phyloP scores from a whole-genome alignment of 169 alveolate genomes.

The Plasmodium knowlesi region DNA sequence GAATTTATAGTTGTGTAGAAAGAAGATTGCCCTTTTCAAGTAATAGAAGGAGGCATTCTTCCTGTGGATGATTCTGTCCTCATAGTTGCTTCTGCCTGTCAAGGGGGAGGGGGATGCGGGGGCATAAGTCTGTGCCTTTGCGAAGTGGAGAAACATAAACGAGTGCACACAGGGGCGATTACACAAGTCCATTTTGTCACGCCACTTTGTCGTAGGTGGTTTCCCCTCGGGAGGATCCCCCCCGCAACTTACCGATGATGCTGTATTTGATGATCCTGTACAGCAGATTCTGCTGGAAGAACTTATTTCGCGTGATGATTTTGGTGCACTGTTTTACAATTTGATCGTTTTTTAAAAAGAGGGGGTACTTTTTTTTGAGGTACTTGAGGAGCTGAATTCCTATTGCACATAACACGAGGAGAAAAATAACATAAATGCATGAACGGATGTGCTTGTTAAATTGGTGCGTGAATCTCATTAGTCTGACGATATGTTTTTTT shows the following conservation, averaged over 20 bases:
- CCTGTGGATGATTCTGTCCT: constrained; percentile 10
- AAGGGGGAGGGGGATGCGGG: not conserved
- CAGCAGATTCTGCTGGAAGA: constrained; percentile 18
- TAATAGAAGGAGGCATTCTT: constrained; percentile 62
- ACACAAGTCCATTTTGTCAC: not conserved
- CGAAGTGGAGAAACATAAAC: not conserved
- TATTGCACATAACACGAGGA: constrained; percentile 18
- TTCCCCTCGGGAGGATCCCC: not conserved
- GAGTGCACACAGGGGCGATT: not conserved
- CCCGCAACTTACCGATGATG: constrained; percentile 9
- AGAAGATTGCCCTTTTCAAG: constrained; percentile 58
- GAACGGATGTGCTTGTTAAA: constrained; percentile 19
- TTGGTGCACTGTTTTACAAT: not conserved
- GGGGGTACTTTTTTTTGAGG: constrained; percentile 31
- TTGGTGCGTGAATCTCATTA: constrained; percentile 25
- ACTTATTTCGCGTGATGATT: not conserved
- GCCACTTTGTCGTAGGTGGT: not conserved
- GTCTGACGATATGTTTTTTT: constrained; percentile 17
- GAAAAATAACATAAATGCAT: constrained; percentile 7
- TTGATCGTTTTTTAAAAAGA: constrained; percentile 22
- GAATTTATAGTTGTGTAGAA: constrained; percentile 59
- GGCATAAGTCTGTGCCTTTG: not conserved
- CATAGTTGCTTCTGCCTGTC: constrained; percentile 22
- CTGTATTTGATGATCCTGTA: constrained; percentile 20
- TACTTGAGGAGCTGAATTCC: constrained; percentile 14